phyloP scores from a whole-genome alignment of 306 rosid genomes.

The Ormosia semicastrata region DNA sequence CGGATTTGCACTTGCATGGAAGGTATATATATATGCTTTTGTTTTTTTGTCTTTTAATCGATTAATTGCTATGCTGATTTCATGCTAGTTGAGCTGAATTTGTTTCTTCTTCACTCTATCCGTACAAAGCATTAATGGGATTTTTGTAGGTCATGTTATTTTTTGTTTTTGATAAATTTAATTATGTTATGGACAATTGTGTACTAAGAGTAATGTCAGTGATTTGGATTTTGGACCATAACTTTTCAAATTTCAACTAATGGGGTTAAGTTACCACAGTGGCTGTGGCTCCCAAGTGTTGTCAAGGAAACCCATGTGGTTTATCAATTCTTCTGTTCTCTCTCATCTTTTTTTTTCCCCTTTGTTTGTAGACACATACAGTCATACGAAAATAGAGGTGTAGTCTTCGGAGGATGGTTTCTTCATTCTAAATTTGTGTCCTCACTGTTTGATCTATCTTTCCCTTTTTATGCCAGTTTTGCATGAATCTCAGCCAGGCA shows the following conservation, averaged over 20 bases:
- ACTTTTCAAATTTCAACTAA: too few relatives aligned
- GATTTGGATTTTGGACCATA: too few relatives aligned
- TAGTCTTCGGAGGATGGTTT: background rate
- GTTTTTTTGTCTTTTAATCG: too few relatives aligned
- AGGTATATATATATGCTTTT: slow-evolving; percentile 33
- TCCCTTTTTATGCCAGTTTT: background rate
- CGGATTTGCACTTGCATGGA: slow-evolving; percentile 64
- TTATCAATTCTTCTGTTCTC: too few relatives aligned
- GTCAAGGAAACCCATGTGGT: too few relatives aligned
- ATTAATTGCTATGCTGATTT: background rate
- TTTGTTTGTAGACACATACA: too few relatives aligned
- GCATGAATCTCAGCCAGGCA: background rate
- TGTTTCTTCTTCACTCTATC: background rate
- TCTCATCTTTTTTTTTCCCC: too few relatives aligned
- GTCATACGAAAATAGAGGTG: too few relatives aligned
- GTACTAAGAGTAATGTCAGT: background rate
- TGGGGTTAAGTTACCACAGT: too few relatives aligned
- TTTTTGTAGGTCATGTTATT: background rate
- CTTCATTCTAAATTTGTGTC: background rate
- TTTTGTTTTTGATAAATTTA: background rate
- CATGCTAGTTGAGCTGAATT: background rate
- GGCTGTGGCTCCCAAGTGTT: too few relatives aligned
- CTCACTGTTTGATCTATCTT: background rate
- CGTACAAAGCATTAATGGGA: background rate
- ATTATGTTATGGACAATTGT: background rate